Evolutionary conservation across 352 stramenopile species (phyloP), one percentile per base, ranked within the genome.

Genomic region (Phytopythium chamaehyphon): DNA sequence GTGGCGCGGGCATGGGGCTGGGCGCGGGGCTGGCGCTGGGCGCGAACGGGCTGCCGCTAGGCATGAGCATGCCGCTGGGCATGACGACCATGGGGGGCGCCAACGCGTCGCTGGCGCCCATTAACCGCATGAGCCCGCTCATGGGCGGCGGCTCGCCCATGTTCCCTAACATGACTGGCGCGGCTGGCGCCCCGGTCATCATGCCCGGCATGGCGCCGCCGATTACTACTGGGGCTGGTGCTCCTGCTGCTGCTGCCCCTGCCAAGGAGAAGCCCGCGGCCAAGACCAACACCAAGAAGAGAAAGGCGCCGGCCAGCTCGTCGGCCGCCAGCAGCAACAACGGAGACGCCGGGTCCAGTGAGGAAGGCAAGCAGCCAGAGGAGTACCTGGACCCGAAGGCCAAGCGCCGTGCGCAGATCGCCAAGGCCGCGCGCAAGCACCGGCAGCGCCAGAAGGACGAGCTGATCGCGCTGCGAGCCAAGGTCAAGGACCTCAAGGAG

Each of bases 401-500:
- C 33, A 92, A 92, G 60, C 82, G 84, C 48, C 82, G 84, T 21
- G 84, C 83, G 37, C 84, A 95, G 69, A 95, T 95, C 28, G 84
- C 84, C 55, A 95, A 95, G 69, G 84, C 84, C 6, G 84, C 84
- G 6, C 82, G 84, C 10, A 95, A 95, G 56, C 84, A 95, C 61
- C 75, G 84, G 53, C 84, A 95, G 63, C 82, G 84, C 7, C 84
- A 95, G 55, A 95, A 95, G 61, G 82, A 95, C 54, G 84, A 95
- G 55, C 69, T 95, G 3, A 90, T 93, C 40, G 82, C 82, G 3
- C 65, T 95, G 6, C 82, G 84, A 11, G 69, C 82, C 39, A 95
- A 95, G 68, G 84, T 95, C 40, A 95, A 95, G 64, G 84, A 95
- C 47, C 52, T 95, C 11, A 95, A 95, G 61, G 84, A 95, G 55